Percentiles rank a stretch among this genome's conserved stretches.
Evolutionary conservation across 1,139 yeast species (phyloP).

Genomic region (Blastobotrys serpentis): DNA sequence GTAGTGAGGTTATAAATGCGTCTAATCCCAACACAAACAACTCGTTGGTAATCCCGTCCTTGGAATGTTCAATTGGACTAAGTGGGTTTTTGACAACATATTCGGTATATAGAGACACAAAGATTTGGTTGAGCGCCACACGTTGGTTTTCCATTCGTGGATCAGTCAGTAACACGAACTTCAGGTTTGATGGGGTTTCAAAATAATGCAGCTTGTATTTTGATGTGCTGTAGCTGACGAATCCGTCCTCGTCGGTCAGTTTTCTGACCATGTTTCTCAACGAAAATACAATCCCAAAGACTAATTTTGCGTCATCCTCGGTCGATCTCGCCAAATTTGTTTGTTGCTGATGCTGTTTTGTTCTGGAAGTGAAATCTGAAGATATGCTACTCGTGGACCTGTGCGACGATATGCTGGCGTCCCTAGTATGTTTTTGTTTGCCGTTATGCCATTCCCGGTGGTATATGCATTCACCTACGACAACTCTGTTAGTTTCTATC

Average conservation of each 20-base stretch:
- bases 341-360: constrained; percentile 21
- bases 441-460: constrained; percentile 36
- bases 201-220: constrained; percentile 73
- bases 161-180: constrained; percentile 75
- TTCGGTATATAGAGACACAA: constrained; percentile 64
- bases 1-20: constrained; percentile 40
- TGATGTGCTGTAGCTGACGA: constrained; percentile 68
- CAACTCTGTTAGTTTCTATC: constrained; percentile 19
- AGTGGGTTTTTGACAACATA: constrained; percentile 63
- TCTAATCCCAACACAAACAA: constrained; percentile 42
- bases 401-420: constrained; percentile 17
- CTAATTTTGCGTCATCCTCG: constrained; percentile 64
- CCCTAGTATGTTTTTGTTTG: constrained; percentile 7
- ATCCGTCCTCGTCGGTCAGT: constrained; percentile 53
- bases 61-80: constrained; percentile 40
- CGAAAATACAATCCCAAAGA: constrained; percentile 86
- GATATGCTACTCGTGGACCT: constrained; percentile 11
- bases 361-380: constrained; percentile 15
- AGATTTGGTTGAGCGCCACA: constrained; percentile 62
- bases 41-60: constrained; percentile 42
- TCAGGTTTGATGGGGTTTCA: constrained; percentile 77
- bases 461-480: constrained; percentile 36
- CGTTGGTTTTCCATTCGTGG: constrained; percentile 60
- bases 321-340: constrained; percentile 13
- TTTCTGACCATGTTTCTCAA: constrained; percentile 71